Percentiles rank a stretch among this genome's conserved stretches.
Evolutionary conservation across 2,329 filamentous ascomycete species (phyloP).

Genomic region (Fusarium cyanostomum): DNA sequence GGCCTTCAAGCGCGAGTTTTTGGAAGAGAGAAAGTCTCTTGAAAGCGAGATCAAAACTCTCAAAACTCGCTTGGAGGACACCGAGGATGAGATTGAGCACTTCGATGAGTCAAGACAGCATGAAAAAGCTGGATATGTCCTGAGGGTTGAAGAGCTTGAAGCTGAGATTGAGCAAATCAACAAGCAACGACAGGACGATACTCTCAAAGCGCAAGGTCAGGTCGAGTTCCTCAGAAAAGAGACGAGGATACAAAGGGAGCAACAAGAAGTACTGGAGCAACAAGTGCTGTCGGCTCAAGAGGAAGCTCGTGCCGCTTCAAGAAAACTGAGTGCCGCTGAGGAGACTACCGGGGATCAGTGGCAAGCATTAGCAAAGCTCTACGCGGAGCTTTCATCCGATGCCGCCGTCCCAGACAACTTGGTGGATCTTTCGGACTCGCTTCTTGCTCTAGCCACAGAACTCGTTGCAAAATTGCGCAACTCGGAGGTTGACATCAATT

Average conservation of each 20-base stretch:
- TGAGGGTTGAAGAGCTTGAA: constrained; percentile 73
- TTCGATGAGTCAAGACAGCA: constrained; percentile 85
- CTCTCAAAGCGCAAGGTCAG: constrained; percentile 68
- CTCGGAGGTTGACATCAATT: constrained; percentile 66
- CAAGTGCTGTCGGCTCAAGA: constrained; percentile 66
- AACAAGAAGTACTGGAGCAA: constrained; percentile 65
- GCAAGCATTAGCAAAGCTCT: constrained; percentile 65
- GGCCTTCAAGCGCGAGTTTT: constrained; percentile 87
- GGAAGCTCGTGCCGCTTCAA: constrained; percentile 60
- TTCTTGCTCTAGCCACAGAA: constrained; percentile 67
- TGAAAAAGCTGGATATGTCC: constrained; percentile 76
- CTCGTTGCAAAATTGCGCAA: constrained; percentile 68
- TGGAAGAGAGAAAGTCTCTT: constrained; percentile 82
- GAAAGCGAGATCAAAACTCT: constrained; percentile 82
- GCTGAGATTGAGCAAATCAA: constrained; percentile 73
- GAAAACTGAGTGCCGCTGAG: constrained; percentile 61
- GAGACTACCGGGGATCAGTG: constrained; percentile 62
- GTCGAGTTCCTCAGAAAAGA: constrained; percentile 71
- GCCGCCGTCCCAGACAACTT: constrained; percentile 65
- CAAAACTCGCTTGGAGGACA: constrained; percentile 82
- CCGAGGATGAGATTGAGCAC: constrained; percentile 91
- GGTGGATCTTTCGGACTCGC: constrained; percentile 65
- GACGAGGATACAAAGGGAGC: constrained; percentile 66
- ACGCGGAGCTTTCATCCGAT: constrained; percentile 65
- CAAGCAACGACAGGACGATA: constrained; percentile 66